Conservation (phyloP, 805 yeast species). For the Lipomyces sp. region DNA sequence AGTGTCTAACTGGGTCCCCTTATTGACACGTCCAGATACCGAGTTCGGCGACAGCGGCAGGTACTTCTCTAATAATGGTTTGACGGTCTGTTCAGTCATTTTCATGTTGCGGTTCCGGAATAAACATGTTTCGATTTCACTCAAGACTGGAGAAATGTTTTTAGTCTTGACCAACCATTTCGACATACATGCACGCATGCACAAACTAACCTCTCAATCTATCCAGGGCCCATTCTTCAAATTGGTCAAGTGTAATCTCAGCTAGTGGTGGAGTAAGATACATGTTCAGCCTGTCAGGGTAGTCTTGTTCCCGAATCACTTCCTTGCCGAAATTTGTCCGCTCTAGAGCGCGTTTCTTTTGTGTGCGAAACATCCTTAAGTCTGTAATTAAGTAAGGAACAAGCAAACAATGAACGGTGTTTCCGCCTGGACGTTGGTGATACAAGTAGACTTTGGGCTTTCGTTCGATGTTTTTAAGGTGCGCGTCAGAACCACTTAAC, state of each 20-base stretch:
- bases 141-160: constrained; percentile 53
- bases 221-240: constrained; percentile 95
- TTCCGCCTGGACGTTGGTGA: no score
- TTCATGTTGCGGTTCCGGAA: constrained; percentile 65
- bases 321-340: constrained; percentile 45
- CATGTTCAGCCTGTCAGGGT: constrained; percentile 70
- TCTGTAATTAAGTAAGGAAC: no score
- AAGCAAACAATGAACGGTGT: no score
- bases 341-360: constrained; percentile 39
- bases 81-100: constrained; percentile 68
- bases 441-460: no score
- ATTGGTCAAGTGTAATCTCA: constrained; percentile 89
- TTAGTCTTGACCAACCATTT: no score
- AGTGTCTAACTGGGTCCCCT: constrained; percentile 45
- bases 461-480: no score
- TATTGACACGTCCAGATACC: constrained; percentile 39
- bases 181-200: no score
- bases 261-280: constrained; percentile 77
- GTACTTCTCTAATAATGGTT: constrained; percentile 65
- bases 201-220: constrained; percentile 57
- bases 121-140: constrained; percentile 79
- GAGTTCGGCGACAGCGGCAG: constrained; percentile 65
- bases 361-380: constrained; percentile 42
- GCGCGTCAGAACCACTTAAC: neutral
- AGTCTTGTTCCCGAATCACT: constrained; percentile 46